phyloP scores from a whole-genome alignment of 2,329 filamentous ascomycete genomes.

The Arthrobotrys conoides region DNA sequence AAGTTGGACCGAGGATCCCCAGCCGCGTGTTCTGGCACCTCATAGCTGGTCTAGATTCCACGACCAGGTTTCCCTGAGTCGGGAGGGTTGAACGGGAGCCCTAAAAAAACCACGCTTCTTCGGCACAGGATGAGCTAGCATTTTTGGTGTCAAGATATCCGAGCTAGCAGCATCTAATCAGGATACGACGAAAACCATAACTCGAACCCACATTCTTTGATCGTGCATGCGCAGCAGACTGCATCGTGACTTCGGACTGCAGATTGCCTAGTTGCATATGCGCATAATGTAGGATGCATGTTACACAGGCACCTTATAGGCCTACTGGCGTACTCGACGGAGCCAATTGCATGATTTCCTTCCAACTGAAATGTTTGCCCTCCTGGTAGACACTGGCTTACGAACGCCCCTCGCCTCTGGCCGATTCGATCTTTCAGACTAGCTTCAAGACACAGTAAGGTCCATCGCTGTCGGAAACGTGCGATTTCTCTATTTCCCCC shows the following conservation, averaged over 20 bases:
- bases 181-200: conserved; percentile 21
- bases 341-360: conserved; percentile 26
- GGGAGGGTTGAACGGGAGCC: conserved; percentile 38
- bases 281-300: conserved; percentile 26
- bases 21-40: conserved; percentile 44
- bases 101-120: conserved; percentile 31
- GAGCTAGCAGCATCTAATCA: conserved; percentile 1
- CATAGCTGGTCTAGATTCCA: conserved; percentile 47
- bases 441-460: conserved; percentile 4
- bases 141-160: conserved; percentile 23
- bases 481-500: conserved; percentile 12
- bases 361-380: conserved; percentile 21
- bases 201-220: conserved; percentile 21
- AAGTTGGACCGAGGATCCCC: conserved; percentile 47
- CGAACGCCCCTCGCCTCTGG: conserved; percentile 12
- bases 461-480: conserved; percentile 23
- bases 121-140: conserved; percentile 11
- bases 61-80: conserved; percentile 34
- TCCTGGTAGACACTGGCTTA: conserved; percentile 3
- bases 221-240: conserved; percentile 23
- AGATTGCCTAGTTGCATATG: conserved; percentile 32
- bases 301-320: conserved; percentile 32
- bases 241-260: conserved; percentile 20
- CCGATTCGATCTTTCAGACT: neutral
- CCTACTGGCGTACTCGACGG: neutral